These are phyloP conservation scores for Penicillium maclennaniae DNA, from an alignment of 495 filamentous ascomycete species.

Conservation along the genomic window DNA sequence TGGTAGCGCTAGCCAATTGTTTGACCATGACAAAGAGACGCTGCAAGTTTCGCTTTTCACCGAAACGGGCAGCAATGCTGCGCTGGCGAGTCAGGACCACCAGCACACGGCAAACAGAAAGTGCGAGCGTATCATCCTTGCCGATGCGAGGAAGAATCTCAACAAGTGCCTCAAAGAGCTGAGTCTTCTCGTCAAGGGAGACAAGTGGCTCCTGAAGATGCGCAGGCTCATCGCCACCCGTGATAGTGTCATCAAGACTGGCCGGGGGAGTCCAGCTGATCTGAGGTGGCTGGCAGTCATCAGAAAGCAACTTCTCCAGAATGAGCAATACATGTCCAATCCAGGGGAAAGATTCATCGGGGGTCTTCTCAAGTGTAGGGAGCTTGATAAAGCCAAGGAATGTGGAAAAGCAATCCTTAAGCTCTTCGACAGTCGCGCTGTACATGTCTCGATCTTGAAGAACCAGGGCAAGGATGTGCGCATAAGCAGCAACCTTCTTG, in stretches of 20 bases:
- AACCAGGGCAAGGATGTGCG: constrained; percentile 85
- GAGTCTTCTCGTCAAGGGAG: constrained; percentile 58
- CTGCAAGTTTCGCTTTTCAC: constrained; percentile 84
- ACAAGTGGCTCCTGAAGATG: constrained; percentile 60
- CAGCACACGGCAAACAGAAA: constrained; percentile 79
- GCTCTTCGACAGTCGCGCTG: constrained; percentile 63
- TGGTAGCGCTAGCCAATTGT: constrained; percentile 74
- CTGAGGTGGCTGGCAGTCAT: constrained; percentile 76
- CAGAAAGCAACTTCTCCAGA: constrained; percentile 81
- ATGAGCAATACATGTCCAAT: constrained; percentile 86
- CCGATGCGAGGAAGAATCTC: constrained; percentile 80
- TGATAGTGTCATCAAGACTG: constrained; percentile 46
- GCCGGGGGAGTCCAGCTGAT: constrained; percentile 66
- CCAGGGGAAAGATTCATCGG: constrained; percentile 82
- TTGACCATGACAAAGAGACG: constrained; percentile 91
- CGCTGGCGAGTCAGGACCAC: constrained; percentile 83
- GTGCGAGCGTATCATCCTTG: constrained; percentile 78
- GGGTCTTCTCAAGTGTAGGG: constrained; percentile 49
- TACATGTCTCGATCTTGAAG: constrained; percentile 82
- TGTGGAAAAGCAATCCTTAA: constrained; percentile 72
- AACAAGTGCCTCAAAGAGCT: constrained; percentile 70
- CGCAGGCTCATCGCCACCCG: constrained; percentile 49
- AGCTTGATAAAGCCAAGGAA: constrained; percentile 80
- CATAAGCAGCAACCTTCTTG: constrained; percentile 87
- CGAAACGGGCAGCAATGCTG: constrained; percentile 67